Evolutionary conservation across 169 alveolate species (phyloP).

Genomic region (Eimeria falciformis): DNA sequence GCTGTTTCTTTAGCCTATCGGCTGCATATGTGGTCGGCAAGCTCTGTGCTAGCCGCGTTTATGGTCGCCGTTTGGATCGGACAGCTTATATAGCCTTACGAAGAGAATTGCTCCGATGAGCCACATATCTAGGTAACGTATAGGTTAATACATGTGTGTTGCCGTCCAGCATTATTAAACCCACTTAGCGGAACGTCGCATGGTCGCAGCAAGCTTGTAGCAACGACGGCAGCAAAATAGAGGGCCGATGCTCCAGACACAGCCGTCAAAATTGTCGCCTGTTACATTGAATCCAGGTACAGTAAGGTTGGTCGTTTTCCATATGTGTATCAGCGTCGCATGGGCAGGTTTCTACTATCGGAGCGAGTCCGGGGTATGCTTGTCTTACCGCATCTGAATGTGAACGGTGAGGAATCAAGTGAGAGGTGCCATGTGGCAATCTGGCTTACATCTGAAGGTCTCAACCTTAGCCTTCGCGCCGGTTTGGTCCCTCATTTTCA

Average conservation of each 20-base stretch:
- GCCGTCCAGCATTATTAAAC: conserved; percentile 14
- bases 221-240: conserved; percentile 28
- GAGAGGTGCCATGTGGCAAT: not conserved
- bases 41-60: conserved; percentile 54
- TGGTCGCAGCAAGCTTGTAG: conserved; percentile 11
- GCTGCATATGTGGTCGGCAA: conserved; percentile 75
- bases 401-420: not conserved
- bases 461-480: conserved; percentile 75
- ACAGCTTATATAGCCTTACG: conserved; percentile 32
- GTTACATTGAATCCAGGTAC: conserved; percentile 2
- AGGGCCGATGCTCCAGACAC: conserved; percentile 61
- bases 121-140: conserved; percentile 64
- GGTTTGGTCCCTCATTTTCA: conserved; percentile 62
- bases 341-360: not conserved
- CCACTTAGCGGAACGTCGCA: conserved; percentile 78
- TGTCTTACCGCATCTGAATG: conserved; percentile 67
- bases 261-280: conserved; percentile 71
- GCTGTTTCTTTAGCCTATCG: conserved; percentile 52
- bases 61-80: not conserved
- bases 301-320: not conserved
- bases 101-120: conserved; percentile 64
- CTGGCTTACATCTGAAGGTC: conserved; percentile 61
- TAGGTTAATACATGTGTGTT: conserved; percentile 9
- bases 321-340: too few species aligned
- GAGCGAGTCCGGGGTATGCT: not conserved